Base-by-base conservation (phyloP, 345 rosid species). In the Passiflora organensis region DNA sequence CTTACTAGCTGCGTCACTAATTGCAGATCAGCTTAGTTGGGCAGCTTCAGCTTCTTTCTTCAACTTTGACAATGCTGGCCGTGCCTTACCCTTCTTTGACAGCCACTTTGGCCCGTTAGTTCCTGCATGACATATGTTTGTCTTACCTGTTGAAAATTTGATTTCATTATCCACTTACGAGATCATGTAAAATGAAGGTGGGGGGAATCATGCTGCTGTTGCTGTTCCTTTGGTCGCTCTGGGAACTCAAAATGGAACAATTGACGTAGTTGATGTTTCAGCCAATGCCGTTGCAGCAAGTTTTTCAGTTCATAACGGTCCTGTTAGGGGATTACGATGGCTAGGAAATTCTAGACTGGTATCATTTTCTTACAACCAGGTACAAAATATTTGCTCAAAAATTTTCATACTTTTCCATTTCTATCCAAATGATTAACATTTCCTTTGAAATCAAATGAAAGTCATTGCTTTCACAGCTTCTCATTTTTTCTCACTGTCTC, bases 271-370 rank as follows among this genome's bases (percentile, higher is more conserved):
- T 50, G 96, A 93, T 78, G 94, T 93, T 64, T 85, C 86, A 48
- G 96, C 99, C 47, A 89, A 84, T 80, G 87, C 95, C 51, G 87
- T 93, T 65, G 77, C 96, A 0, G 83, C 86, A 10, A 84, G 95
- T 74, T 82, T 88, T 75, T 78, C 84, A 6, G 94, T 80, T 73
- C 99, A 89, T 72, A 74, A 53, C 67, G 69, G 86, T 51, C 76
- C 74, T 34, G 91, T 93, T 63, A 80, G 89, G 72, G 99, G 99
- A 53, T 75, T 93, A 66, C 77, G 96, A 24, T 93, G 95, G 95
- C 96, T 93, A 69, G 99, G 96, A 57, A 93, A 93, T 72, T 93
- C 96, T 67, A 89, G 96, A 75, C 67, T 93, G 59, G 95, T 93
- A 72, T 93, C 96, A 55, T 82, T 84, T 81, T 87, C 97, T 42